Percentiles rank a stretch among this genome's conserved stretches.
These are phyloP conservation scores for Potentilla sterilis DNA, from an alignment of 306 rosid species.

Conservation along the genomic window DNA sequence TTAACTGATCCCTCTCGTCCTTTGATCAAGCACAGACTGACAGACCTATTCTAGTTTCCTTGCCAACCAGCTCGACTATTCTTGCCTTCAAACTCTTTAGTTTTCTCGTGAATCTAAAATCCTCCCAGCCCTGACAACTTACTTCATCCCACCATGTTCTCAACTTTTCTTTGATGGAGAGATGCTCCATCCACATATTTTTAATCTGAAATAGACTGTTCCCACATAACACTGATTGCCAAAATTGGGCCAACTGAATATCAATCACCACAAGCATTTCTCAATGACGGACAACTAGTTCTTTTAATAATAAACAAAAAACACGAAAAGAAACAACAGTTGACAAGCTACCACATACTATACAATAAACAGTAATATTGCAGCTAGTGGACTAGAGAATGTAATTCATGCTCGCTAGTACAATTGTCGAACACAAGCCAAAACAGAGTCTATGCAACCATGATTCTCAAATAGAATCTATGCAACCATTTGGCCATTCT, in stretches of 20 bases:
- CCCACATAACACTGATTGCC: not conserved
- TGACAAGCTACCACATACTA: not conserved
- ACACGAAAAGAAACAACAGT: not conserved
- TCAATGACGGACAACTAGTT: not conserved
- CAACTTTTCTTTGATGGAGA: not conserved
- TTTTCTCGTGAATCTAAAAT: not conserved
- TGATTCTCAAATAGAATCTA: not conserved
- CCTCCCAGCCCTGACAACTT: not conserved
- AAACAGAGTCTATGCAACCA: not conserved
- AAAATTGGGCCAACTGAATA: not conserved
- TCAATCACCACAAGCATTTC: too few species aligned
- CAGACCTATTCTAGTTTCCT: too few species aligned
- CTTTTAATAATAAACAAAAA: not conserved
- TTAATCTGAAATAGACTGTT: not conserved
- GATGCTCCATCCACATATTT: not conserved
- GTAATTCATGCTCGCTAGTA: not conserved
- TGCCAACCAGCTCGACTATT: too few species aligned
- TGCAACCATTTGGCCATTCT: not conserved
- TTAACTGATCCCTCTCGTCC: not conserved
- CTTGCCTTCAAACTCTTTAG: not conserved
- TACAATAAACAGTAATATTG: not conserved
- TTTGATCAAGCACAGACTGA: too few species aligned
- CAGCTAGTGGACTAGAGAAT: not conserved
- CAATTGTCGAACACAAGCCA: not conserved
- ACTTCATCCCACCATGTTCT: not conserved